Evolutionary conservation across 2,329 filamentous ascomycete genomes (phyloP), one percentile per base, ranked within the genome.

Genomic region (Fusarium sterilihyphosum): DNA sequence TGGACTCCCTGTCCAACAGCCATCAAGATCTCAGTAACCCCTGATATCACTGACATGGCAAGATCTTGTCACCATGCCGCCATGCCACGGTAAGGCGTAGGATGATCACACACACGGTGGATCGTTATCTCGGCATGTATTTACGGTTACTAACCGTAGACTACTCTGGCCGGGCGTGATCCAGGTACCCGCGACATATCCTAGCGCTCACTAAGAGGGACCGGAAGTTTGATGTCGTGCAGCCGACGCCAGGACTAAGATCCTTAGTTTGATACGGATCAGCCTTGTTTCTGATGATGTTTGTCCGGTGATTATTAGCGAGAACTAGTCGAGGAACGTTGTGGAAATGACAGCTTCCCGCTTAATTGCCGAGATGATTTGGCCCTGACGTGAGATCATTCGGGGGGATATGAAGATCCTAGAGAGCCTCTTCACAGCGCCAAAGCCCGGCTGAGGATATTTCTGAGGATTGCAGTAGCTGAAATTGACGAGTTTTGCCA

Each of bases 221-320:
- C 71, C 61, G 71, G 62, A 65, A 61, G 43, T 57, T 16, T 49
- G 67, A 74, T 74, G 72, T 75, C 57, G 68, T 75, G 72, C 72
- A 74, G 73, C 64, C 60, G 68, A 53, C 33, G 49, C 38, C 37
- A 57, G 54, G 44, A 58, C 68, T 73, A 70, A 61, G 38, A 54
- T 66, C 22, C 38, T 40, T 73, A 75, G 71, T 60, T 58, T 54
- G 22, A 53, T 57, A 61, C 26, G 16, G 68, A 65, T 52, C 49
- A 73, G 37, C 61, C 61, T 47, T 75, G 68, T 72, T 47, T 60
- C 64, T 38, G 57, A 41, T 31, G 49, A 49, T 33, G 41, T 62
- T 33, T 49, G 16, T 33, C 60, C 40, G 35, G 47, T 12, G 26
- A 26, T 2, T 52, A 41, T 22, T 61, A 67, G 52, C 37, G 29